Evolutionary conservation across 2,329 filamentous ascomycete genomes (phyloP).

Genomic region (Fusarium nanum): DNA sequence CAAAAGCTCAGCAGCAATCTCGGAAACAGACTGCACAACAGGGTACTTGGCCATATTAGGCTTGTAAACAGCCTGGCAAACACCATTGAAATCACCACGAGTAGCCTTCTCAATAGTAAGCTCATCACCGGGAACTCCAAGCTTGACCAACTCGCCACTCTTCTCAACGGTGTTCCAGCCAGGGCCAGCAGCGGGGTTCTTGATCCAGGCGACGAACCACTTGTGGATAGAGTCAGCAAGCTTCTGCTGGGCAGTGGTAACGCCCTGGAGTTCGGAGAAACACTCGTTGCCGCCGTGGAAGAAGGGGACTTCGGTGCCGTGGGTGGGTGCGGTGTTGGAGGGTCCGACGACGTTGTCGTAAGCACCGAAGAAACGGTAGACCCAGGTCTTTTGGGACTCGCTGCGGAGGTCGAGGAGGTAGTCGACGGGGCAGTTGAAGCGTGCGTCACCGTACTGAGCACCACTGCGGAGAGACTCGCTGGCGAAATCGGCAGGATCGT

Average conservation of each 20-base stretch:
- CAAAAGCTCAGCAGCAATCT: conserved; percentile 6
- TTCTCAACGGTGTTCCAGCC: conserved; percentile 53
- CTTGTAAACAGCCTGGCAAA: conserved; percentile 36
- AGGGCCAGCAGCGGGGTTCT: conserved; percentile 55
- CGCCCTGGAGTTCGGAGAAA: conserved; percentile 49
- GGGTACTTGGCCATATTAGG: conserved; percentile 28
- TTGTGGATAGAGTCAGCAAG: conserved; percentile 56
- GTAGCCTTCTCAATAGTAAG: conserved; percentile 20
- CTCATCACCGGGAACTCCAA: conserved; percentile 41
- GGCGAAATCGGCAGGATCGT: conserved; percentile 48
- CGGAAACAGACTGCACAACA: conserved; percentile 18
- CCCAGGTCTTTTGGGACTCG: conserved; percentile 54
- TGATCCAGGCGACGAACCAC: conserved; percentile 59
- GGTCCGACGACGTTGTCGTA: conserved; percentile 55
- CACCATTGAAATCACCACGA: conserved; percentile 28
- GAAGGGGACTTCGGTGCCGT: conserved; percentile 55
- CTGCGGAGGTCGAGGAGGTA: conserved; percentile 55
- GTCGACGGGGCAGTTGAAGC: conserved; percentile 58
- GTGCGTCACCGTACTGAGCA: conserved; percentile 58
- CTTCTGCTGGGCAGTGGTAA: conserved; percentile 54
- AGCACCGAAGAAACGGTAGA: conserved; percentile 57
- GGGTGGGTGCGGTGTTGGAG: conserved; percentile 41
- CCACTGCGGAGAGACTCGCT: conserved; percentile 56
- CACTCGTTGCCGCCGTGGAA: conserved; percentile 59
- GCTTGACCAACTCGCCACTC: conserved; percentile 32